These are phyloP conservation scores for Moniliella sp. DNA, from an alignment of 1,284 basidiomycete genomes.

Conservation along the genomic window DNA sequence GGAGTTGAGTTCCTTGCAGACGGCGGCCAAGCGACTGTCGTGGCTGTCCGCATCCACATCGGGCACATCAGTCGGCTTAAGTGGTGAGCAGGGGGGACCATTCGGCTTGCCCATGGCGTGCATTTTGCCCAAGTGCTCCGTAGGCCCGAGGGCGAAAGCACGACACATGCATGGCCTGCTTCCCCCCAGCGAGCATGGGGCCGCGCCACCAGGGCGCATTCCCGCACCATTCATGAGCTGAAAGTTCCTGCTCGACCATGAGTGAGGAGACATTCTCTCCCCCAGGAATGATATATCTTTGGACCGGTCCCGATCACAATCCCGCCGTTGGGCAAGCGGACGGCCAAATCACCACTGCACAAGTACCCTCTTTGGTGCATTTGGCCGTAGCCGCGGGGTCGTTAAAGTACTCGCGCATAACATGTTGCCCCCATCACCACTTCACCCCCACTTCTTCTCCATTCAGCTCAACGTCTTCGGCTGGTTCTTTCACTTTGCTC, in stretches of 20 bases:
- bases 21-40: too few species aligned
- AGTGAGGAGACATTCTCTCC: slow-evolving; percentile 58
- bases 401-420: slow-evolving; percentile 60
- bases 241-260: slow-evolving; percentile 63
- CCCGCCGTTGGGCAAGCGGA: slow-evolving; percentile 54
- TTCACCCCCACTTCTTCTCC: slow-evolving; percentile 67
- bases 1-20: too few species aligned
- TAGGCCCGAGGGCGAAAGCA: slow-evolving; percentile 43
- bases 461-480: slow-evolving; percentile 57
- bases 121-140: neutral
- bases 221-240: slow-evolving; percentile 58
- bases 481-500: slow-evolving; percentile 37
- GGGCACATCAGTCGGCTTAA: too few species aligned
- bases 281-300: slow-evolving; percentile 43
- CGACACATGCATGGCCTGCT: slow-evolving; percentile 63
- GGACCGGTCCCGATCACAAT: slow-evolving; percentile 36
- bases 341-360: slow-evolving; percentile 62
- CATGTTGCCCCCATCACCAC: slow-evolving; percentile 58
- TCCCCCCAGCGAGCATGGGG: slow-evolving; percentile 62
- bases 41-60: too few species aligned
- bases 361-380: slow-evolving; percentile 60
- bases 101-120: slow-evolving; percentile 2
- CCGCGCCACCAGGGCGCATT: slow-evolving; percentile 63
- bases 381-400: slow-evolving; percentile 46
- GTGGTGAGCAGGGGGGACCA: too few species aligned